Conservation (phyloP, 148 eudicot species). For the Rhododendron griersonianum region DNA sequence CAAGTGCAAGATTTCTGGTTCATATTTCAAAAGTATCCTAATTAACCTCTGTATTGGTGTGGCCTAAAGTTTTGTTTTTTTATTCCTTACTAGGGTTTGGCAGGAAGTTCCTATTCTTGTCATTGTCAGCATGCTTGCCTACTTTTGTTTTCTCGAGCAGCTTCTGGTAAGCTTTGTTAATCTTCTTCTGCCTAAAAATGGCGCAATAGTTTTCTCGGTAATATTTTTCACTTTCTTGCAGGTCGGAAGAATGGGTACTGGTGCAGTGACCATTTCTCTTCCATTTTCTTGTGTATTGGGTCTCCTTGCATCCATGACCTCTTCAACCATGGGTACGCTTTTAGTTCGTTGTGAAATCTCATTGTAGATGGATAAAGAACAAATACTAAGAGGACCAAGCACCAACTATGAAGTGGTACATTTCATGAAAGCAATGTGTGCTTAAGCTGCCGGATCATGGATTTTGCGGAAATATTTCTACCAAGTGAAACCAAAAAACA, state of each 20-base stretch:
- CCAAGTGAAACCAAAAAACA: neutral
- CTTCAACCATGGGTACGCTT: constrained; percentile 81
- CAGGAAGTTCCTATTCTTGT: constrained; percentile 89
- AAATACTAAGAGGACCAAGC: neutral
- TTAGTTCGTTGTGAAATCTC: neutral
- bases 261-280: constrained; percentile 81
- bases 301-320: constrained; percentile 76
- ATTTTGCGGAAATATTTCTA: neutral
- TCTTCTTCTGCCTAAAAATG: neutral
- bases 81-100: constrained; percentile 59
- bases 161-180: constrained; percentile 38
- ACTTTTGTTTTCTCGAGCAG: constrained; percentile 76
- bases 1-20: neutral
- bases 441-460: neutral
- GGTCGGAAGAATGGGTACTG: constrained; percentile 74
- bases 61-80: constrained; percentile 3
- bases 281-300: constrained; percentile 90
- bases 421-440: neutral
- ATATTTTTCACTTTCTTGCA: constrained; percentile 19
- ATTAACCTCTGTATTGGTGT: neutral
- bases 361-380: neutral
- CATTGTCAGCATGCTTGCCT: constrained; percentile 75
- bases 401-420: neutral
- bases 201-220: neutral
- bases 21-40: neutral